Evolutionary conservation across 345 rosid genomes (phyloP).

Genomic region (Brassica cretica): DNA sequence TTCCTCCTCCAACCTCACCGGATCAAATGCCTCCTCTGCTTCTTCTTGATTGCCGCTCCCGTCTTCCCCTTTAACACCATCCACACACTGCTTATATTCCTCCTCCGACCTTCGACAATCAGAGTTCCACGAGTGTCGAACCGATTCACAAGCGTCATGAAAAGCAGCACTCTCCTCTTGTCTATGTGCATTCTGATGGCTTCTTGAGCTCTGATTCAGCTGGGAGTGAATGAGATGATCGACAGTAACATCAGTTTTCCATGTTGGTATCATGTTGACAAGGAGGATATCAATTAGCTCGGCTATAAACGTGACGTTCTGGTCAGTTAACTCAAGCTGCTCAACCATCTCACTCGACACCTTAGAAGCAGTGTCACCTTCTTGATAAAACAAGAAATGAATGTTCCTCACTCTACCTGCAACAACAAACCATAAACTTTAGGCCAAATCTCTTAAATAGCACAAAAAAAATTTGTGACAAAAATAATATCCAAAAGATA

Average conservation of each 20-base stretch:
- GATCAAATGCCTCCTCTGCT: slow-evolving; percentile 39
- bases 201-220: slow-evolving; percentile 32
- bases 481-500: no score
- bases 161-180: slow-evolving; percentile 33
- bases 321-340: slow-evolving; percentile 74
- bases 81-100: slow-evolving; percentile 31
- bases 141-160: slow-evolving; percentile 34
- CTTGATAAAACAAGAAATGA: slow-evolving; percentile 76
- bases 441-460: no score
- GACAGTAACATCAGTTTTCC: slow-evolving; percentile 54
- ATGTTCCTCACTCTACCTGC: slow-evolving; percentile 80
- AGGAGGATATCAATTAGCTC: slow-evolving; percentile 77
- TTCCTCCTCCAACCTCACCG: slow-evolving; percentile 42
- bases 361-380: slow-evolving; percentile 71
- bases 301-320: slow-evolving; percentile 70
- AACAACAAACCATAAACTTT: neutral
- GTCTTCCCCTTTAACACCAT: slow-evolving; percentile 34
- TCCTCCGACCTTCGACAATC: slow-evolving; percentile 29
- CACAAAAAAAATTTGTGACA: no score
- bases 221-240: slow-evolving; percentile 47
- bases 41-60: slow-evolving; percentile 31
- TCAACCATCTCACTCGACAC: slow-evolving; percentile 96
- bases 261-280: slow-evolving; percentile 51
- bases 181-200: slow-evolving; percentile 35
- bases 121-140: slow-evolving; percentile 28